These are phyloP conservation scores for Clathrospora elynae DNA, from an alignment of 2,329 filamentous ascomycete genomes.

Conservation along the genomic window DNA sequence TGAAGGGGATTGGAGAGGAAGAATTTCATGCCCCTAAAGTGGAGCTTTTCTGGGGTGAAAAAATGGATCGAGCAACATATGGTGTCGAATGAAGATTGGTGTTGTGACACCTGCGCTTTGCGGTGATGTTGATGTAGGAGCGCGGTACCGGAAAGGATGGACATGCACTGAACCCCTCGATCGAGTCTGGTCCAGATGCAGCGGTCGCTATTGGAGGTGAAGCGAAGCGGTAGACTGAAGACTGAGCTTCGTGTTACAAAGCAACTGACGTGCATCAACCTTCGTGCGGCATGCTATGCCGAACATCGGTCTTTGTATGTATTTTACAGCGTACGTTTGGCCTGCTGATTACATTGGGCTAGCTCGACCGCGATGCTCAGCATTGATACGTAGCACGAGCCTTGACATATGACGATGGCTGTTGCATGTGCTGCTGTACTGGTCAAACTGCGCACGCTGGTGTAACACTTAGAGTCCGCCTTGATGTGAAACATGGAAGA, in stretches of 20 bases:
- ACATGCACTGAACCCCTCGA: slow-evolving; percentile 1
- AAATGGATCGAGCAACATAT: slow-evolving; percentile 18
- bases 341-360: too few relatives aligned
- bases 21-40: background rate
- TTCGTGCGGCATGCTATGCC: too few relatives aligned
- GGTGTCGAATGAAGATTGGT: slow-evolving; percentile 1
- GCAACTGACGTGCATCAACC: background rate
- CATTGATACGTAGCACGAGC: too few relatives aligned
- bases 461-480: too few relatives aligned
- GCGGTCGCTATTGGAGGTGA: background rate
- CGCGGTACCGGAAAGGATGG: slow-evolving; percentile 2
- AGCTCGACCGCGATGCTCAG: too few relatives aligned
- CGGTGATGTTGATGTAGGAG: background rate
- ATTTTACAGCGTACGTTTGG: too few relatives aligned
- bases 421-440: too few relatives aligned
- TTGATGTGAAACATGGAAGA: too few relatives aligned
- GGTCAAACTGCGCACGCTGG: too few relatives aligned
- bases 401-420: too few relatives aligned
- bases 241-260: background rate
- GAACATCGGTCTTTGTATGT: too few relatives aligned
- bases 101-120: background rate
- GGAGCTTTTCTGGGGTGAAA: slow-evolving; percentile 8
- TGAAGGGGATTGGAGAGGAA: slow-evolving; percentile 1
- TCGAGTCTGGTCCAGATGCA: background rate
- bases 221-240: background rate